Evolutionary conservation across 2,329 filamentous ascomycete species (phyloP).

Genomic region (Penicillium decumbens): DNA sequence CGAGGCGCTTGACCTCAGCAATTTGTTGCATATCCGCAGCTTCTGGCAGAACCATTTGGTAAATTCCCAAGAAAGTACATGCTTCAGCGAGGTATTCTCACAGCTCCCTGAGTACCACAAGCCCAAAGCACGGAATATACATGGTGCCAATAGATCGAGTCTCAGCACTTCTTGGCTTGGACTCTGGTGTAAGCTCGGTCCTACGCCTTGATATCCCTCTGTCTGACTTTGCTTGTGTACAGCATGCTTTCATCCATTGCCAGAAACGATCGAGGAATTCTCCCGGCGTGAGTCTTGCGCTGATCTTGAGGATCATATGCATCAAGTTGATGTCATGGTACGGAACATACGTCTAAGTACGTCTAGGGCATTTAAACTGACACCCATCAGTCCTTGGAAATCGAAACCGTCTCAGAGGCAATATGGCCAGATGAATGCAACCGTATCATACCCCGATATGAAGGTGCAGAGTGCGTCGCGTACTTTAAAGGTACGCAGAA

Average conservation of each 20-base stretch:
- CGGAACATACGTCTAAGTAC: neutral
- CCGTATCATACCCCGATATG: conserved; percentile 16
- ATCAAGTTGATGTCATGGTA: conserved; percentile 26
- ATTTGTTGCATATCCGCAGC: conserved; percentile 39
- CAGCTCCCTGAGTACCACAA: conserved; percentile 13
- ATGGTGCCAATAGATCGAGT: conserved; percentile 1
- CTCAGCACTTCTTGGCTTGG: conserved; percentile 31
- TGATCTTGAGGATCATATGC: conserved; percentile 25
- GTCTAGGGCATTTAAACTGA: conserved; percentile 1
- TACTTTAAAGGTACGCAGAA: conserved; percentile 29
- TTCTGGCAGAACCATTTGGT: conserved; percentile 43
- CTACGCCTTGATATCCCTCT: neutral
- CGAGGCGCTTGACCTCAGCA: conserved; percentile 25
- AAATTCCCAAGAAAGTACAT: conserved; percentile 18
- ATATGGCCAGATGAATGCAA: conserved; percentile 30
- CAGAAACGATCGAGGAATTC: conserved; percentile 19
- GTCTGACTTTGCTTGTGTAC: conserved; percentile 3
- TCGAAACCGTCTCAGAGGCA: conserved; percentile 14
- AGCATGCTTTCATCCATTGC: conserved; percentile 39
- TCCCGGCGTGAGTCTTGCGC: conserved; percentile 36
- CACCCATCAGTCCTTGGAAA: conserved; percentile 20
- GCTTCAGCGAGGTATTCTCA: conserved; percentile 25
- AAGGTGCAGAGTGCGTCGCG: neutral
- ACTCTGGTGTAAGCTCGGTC: conserved; percentile 30
- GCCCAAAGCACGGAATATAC: conserved; percentile 18